Conservation (phyloP, 176 grass and related monocot genomes). For the Cenchrus americanus region DNA sequence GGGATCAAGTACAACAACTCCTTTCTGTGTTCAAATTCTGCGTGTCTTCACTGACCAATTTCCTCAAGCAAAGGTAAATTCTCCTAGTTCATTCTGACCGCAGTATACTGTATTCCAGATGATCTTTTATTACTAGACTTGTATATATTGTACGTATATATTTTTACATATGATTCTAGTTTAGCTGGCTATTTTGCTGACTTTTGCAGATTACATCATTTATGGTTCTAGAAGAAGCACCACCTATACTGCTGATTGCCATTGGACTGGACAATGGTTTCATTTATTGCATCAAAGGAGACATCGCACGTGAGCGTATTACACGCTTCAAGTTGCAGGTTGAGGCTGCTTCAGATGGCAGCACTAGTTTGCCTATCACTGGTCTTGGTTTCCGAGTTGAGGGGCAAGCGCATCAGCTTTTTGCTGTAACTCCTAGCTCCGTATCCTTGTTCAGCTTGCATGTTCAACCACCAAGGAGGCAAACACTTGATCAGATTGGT, state of each 20-base stretch:
- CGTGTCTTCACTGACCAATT: slow-evolving; percentile 87
- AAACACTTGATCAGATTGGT: slow-evolving; percentile 89
- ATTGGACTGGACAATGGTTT: slow-evolving; percentile 86
- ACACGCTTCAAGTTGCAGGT: slow-evolving; percentile 88
- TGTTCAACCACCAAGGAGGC: slow-evolving; percentile 80
- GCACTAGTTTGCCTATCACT: slow-evolving; percentile 49
- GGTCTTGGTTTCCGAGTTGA: slow-evolving; percentile 86
- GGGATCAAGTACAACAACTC: slow-evolving; percentile 80
- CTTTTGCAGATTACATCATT: slow-evolving; percentile 86
- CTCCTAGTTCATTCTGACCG: background rate
- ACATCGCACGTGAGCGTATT: slow-evolving; percentile 87
- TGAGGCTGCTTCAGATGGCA: slow-evolving; percentile 56
- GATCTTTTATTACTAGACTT: background rate
- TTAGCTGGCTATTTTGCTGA: slow-evolving; percentile 24
- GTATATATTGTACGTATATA: background rate
- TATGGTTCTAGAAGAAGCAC: slow-evolving; percentile 96
- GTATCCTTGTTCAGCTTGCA: slow-evolving; percentile 84
- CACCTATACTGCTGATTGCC: slow-evolving; percentile 78
- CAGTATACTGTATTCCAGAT: background rate
- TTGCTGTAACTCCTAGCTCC: slow-evolving; percentile 78
- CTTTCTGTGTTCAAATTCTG: slow-evolving; percentile 96
- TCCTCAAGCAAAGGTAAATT: slow-evolving; percentile 86
- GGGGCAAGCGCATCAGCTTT: slow-evolving; percentile 78
- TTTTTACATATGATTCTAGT: slow-evolving; percentile 12
- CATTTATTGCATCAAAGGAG: slow-evolving; percentile 98